Percentiles rank a stretch among this genome's conserved stretches.
Evolutionary conservation across 257 asterid species (phyloP).

Genomic region (Forsythia viridissima): DNA sequence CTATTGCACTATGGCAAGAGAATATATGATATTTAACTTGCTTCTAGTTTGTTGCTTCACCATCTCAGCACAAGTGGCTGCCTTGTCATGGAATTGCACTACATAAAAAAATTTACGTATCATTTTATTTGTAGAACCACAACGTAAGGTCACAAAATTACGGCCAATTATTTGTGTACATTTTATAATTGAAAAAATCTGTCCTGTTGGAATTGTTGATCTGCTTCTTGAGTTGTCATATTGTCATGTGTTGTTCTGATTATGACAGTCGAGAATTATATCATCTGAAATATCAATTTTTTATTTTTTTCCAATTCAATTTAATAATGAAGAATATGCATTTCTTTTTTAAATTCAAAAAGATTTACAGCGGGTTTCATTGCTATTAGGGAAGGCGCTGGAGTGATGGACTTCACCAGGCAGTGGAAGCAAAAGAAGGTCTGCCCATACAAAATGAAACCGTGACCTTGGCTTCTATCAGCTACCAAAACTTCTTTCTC

Average conservation of each 20-base stretch:
- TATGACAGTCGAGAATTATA: background rate
- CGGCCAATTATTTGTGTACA: background rate
- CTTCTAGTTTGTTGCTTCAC: conserved; percentile 19
- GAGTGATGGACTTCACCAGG: conserved; percentile 99
- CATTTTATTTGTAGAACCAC: background rate
- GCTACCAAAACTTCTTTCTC: conserved; percentile 99
- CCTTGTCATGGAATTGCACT: conserved; percentile 11
- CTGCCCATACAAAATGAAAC: conserved; percentile 96
- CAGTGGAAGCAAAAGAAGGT: conserved; percentile 99
- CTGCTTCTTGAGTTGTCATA: conserved; percentile 12
- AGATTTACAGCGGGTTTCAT: conserved; percentile 17
- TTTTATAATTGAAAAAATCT: background rate
- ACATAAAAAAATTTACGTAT: background rate
- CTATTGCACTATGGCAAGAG: conserved; percentile 4
- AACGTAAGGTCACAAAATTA: background rate
- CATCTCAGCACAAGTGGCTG: background rate
- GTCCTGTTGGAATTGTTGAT: conserved; percentile 7
- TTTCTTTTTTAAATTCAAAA: background rate
- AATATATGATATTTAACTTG: background rate
- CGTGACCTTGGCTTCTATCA: conserved; percentile 93
- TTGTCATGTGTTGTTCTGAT: background rate
- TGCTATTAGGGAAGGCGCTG: conserved; percentile 90
- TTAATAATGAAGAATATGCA: background rate
- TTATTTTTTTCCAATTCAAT: background rate
- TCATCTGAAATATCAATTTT: background rate